Conservation (phyloP, 352 stramenopile species). For the Thalassiosira mediterranea region DNA sequence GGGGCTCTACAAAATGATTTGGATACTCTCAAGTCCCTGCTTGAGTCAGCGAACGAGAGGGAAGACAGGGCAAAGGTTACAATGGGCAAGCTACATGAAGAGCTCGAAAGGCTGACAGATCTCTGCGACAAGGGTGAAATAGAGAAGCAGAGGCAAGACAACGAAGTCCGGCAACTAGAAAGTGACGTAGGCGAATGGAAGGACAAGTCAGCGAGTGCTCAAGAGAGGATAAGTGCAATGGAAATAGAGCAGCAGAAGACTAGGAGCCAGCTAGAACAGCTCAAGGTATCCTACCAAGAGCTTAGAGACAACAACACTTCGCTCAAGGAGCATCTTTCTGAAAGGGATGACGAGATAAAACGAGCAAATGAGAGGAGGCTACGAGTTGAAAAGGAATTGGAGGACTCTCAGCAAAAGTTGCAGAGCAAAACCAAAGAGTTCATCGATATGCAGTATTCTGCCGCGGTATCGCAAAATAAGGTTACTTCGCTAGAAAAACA, state of each 20-base stretch:
- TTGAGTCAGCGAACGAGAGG: conserved; percentile 91
- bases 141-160: conserved; percentile 91
- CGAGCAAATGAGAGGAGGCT: conserved; percentile 89
- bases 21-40: conserved; percentile 92
- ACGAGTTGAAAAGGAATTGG: conserved; percentile 90
- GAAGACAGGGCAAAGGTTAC: conserved; percentile 89
- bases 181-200: conserved; percentile 89
- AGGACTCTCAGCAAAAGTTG: conserved; percentile 89
- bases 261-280: conserved; percentile 86
- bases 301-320: conserved; percentile 32
- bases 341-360: conserved; percentile 86
- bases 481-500: conserved; percentile 88
- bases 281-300: conserved; percentile 82
- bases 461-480: conserved; percentile 81
- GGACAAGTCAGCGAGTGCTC: conserved; percentile 73
- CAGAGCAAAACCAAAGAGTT: conserved; percentile 65
- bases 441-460: conserved; percentile 58
- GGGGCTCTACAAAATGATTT: conserved; percentile 94
- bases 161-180: conserved; percentile 86
- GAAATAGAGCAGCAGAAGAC: conserved; percentile 78
- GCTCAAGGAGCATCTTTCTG: conserved; percentile 44
- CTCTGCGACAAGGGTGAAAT: conserved; percentile 93
- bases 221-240: conserved; percentile 60
- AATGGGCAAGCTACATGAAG: conserved; percentile 94
- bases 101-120: conserved; percentile 93